phyloP scores from a whole-genome alignment of 805 yeast species.

The Ogataea minuta region DNA sequence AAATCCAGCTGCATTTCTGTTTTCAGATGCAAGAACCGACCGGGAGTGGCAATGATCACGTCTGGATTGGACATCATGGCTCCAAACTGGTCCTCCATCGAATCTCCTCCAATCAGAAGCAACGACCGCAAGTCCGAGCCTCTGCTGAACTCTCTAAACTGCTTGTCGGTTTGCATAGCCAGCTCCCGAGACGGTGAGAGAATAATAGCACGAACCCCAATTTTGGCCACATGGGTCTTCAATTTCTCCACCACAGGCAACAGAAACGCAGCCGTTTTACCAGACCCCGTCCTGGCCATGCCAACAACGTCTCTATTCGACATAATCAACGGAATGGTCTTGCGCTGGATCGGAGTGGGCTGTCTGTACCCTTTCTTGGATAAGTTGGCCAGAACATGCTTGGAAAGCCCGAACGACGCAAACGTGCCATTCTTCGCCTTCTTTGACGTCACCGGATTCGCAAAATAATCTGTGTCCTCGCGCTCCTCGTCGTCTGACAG shows the following conservation, averaged over 20 bases:
- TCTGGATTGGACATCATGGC: constrained; percentile 95
- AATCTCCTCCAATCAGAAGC: constrained; percentile 94
- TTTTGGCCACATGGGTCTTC: constrained; percentile 78
- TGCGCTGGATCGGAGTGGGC: constrained; percentile 98
- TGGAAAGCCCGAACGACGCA: constrained; percentile 86
- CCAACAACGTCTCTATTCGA: constrained; percentile 94
- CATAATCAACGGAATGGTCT: constrained; percentile 86
- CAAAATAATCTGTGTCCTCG: constrained; percentile 44
- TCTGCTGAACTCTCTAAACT: constrained; percentile 80
- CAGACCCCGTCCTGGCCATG: constrained; percentile 99
- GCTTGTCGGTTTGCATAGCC: constrained; percentile 88
- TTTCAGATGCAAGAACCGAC: constrained; percentile 91
- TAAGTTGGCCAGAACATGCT: constrained; percentile 65
- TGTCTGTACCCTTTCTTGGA: constrained; percentile 83
- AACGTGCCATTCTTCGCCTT: constrained; percentile 78
- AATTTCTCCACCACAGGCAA: constrained; percentile 86
- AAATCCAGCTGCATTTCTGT: constrained; percentile 92
- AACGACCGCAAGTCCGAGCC: constrained; percentile 82
- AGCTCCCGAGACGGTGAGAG: constrained; percentile 95
- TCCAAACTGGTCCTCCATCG: constrained; percentile 93
- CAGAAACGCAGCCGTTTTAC: constrained; percentile 96
- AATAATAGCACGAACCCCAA: constrained; percentile 86
- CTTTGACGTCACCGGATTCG: constrained; percentile 39
- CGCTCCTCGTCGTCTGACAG: constrained; percentile 42
- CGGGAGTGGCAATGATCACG: constrained; percentile 94